Conservation (phyloP, 164 flowering plant species). For the Annona cherimola region DNA sequence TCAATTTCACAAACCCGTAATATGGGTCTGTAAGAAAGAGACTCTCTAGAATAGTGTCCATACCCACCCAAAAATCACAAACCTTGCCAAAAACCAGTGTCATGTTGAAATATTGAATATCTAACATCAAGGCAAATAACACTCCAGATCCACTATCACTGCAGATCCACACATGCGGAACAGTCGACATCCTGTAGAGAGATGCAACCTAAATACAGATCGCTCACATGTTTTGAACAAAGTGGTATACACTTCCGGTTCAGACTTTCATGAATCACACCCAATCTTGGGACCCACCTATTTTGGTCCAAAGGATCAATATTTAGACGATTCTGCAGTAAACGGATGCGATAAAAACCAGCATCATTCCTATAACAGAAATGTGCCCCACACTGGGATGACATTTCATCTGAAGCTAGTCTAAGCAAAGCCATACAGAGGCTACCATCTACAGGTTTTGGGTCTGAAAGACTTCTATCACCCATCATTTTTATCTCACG, state of each 20-base stretch:
- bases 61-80: too few relatives aligned
- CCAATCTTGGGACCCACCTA: slow-evolving; percentile 68
- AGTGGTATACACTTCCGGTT: slow-evolving; percentile 65
- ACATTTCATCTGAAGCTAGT: slow-evolving; percentile 63
- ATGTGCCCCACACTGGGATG: slow-evolving; percentile 57
- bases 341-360: slow-evolving; percentile 47
- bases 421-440: slow-evolving; percentile 58
- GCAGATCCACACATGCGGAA: slow-evolving; percentile 39
- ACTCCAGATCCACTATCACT: background rate
- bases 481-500: slow-evolving; percentile 86
- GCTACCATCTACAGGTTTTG: slow-evolving; percentile 84
- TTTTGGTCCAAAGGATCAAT: slow-evolving; percentile 42
- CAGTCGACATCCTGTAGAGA: slow-evolving; percentile 81
- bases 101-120: too few relatives aligned
- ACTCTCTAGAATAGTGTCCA: too few relatives aligned
- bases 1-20: too few relatives aligned
- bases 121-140: too few relatives aligned
- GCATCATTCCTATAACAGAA: slow-evolving; percentile 65
- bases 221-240: slow-evolving; percentile 61
- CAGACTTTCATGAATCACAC: slow-evolving; percentile 60
- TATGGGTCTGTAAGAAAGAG: too few relatives aligned
- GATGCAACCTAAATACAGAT: slow-evolving; percentile 55
- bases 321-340: slow-evolving; percentile 54
- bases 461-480: slow-evolving; percentile 64
- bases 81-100: too few relatives aligned